Percentiles rank a stretch among this genome's conserved stretches.
phyloP scores from a whole-genome alignment of 495 filamentous ascomycete genomes.

The Tuber borchii region DNA sequence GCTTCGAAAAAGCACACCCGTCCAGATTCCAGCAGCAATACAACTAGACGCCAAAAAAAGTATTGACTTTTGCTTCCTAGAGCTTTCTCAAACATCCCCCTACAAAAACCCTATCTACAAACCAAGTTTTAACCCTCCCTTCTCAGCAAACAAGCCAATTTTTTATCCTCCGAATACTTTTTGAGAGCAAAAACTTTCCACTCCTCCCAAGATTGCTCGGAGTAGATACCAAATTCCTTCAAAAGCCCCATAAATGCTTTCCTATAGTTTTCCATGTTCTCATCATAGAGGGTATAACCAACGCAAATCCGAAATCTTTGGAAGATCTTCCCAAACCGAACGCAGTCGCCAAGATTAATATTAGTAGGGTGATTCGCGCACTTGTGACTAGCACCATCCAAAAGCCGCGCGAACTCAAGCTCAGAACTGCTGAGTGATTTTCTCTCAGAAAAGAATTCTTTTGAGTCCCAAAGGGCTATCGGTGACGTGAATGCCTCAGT shows the following conservation, averaged over 20 bases:
- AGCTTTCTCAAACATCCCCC: neutral
- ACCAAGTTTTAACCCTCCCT: neutral
- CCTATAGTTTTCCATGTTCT: neutral
- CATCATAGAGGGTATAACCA: constrained; percentile 4
- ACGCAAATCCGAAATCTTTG: constrained; percentile 1
- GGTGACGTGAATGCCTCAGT: constrained; percentile 28
- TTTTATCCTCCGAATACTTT: neutral
- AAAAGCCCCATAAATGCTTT: neutral
- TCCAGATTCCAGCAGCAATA: neutral
- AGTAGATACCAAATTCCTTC: neutral
- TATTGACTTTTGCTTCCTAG: neutral
- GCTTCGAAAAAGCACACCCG: neutral
- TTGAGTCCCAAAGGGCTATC: neutral
- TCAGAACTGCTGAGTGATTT: neutral
- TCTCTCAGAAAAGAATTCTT: neutral
- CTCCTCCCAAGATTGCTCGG: neutral
- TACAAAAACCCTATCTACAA: neutral
- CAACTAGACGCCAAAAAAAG: neutral
- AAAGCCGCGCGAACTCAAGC: neutral
- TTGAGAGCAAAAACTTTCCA: neutral
- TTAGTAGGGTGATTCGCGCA: neutral
- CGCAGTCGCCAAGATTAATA: neutral
- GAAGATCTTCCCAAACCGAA: constrained; percentile 2
- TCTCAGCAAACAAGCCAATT: neutral
- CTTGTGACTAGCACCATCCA: neutral